phyloP scores from a whole-genome alignment of 345 rosid species.

The Dipteronia dyeriana region DNA sequence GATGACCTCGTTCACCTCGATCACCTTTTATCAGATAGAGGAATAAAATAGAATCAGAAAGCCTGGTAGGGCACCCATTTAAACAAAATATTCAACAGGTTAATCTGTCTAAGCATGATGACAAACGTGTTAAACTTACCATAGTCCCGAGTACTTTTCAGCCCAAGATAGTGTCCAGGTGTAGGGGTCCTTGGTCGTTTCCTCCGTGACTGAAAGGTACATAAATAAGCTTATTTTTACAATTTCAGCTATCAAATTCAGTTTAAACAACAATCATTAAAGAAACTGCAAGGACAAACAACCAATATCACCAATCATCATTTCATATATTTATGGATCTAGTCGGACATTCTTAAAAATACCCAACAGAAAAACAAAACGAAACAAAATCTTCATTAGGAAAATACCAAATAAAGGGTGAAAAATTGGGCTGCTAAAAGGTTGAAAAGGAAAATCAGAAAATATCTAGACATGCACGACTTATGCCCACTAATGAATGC shows the following conservation, averaged over 20 bases:
- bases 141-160: slow-evolving; percentile 74
- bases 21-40: slow-evolving; percentile 26
- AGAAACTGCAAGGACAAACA: neutral
- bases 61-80: neutral
- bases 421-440: slow-evolving; percentile 10
- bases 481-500: slow-evolving; percentile 40
- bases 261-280: neutral
- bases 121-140: slow-evolving; percentile 43
- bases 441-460: slow-evolving; percentile 24
- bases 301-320: slow-evolving; percentile 24
- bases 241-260: slow-evolving; percentile 7
- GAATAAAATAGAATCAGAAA: neutral
- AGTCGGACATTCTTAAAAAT: neutral
- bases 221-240: slow-evolving; percentile 17
- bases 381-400: neutral
- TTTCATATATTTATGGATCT: slow-evolving; percentile 7
- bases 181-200: slow-evolving; percentile 98
- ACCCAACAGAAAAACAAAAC: too few relatives aligned
- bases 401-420: slow-evolving; percentile 8
- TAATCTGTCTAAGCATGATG: neutral
- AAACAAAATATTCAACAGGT: neutral
- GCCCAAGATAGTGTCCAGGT: slow-evolving; percentile 97
- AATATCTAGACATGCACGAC: slow-evolving; percentile 28
- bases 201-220: slow-evolving; percentile 83
- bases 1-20: slow-evolving; percentile 40